Percentiles rank a stretch among this genome's conserved stretches.
Conservation (phyloP, 2,329 filamentous ascomycete species). For the Emericellopsis cladophorae region DNA sequence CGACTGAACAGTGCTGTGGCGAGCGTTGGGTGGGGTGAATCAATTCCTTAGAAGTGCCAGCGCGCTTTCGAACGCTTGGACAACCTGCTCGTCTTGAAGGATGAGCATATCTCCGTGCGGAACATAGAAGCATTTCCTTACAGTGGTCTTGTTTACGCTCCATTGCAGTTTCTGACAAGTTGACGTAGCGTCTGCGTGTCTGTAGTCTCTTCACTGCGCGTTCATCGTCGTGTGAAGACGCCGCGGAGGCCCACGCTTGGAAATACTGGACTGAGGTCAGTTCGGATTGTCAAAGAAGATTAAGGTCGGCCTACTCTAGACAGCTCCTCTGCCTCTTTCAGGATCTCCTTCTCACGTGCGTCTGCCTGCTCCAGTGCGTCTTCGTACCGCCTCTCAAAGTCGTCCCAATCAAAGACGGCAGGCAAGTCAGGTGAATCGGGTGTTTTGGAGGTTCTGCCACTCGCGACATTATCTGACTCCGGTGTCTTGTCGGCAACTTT, state of each 20-base stretch:
- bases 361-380: constrained; percentile 50
- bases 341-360: constrained; percentile 49
- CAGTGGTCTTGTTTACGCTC: constrained; percentile 69
- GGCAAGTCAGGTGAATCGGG: constrained; percentile 41
- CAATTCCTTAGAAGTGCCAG: constrained; percentile 32
- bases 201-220: constrained; percentile 68
- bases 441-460: constrained; percentile 10
- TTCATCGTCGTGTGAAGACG: constrained; percentile 59
- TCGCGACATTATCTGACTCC: constrained; percentile 14
- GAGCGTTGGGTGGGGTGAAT: too few relatives aligned
- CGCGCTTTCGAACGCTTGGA: constrained; percentile 50
- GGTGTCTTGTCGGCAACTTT: constrained; percentile 24
- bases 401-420: constrained; percentile 59
- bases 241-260: constrained; percentile 63
- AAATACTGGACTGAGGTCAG: constrained; percentile 48
- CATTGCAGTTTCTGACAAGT: constrained; percentile 58
- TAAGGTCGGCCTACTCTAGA: constrained; percentile 37
- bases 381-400: constrained; percentile 60
- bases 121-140: constrained; percentile 28
- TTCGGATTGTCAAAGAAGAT: not conserved
- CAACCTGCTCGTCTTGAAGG: constrained; percentile 34
- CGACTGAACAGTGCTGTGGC: too few relatives aligned
- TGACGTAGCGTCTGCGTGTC: constrained; percentile 67
- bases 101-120: not conserved
- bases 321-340: constrained; percentile 55